Conservation (phyloP, 1,284 basidiomycete species). For the Ustilago trichophora region DNA sequence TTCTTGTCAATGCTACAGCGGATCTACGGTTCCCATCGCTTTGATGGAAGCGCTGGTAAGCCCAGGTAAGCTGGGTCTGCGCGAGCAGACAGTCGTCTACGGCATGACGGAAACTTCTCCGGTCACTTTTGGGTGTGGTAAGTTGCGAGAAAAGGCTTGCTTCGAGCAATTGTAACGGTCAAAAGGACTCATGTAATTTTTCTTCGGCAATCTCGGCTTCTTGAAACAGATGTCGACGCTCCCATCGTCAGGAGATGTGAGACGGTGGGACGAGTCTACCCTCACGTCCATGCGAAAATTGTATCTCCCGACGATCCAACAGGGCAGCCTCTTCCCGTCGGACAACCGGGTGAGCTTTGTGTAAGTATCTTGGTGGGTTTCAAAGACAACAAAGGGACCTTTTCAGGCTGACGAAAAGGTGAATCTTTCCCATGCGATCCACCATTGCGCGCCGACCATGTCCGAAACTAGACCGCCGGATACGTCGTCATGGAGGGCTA, state of each 20-base stretch:
- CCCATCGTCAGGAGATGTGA: constrained; percentile 78
- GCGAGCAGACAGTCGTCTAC: constrained; percentile 75
- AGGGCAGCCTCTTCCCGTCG: constrained; percentile 58
- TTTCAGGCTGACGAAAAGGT: constrained; percentile 1
- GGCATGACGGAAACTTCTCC: constrained; percentile 71
- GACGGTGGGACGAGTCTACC: constrained; percentile 79
- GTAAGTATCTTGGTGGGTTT: constrained; percentile 18
- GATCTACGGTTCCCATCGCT: constrained; percentile 79
- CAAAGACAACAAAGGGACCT: background rate
- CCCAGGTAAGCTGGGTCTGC: constrained; percentile 68
- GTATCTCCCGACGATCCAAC: constrained; percentile 71
- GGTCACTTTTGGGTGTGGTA: constrained; percentile 76
- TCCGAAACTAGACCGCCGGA: constrained; percentile 71
- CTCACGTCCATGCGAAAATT: constrained; percentile 80
- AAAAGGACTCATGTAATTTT: too few relatives aligned
- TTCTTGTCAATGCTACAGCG: constrained; percentile 69
- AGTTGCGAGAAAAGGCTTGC: constrained; percentile 2
- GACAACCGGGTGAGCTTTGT: constrained; percentile 76
- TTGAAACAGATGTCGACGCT: constrained; percentile 68
- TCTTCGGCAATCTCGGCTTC: background rate
- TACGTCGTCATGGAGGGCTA: constrained; percentile 84
- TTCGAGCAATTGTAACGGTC: too few relatives aligned
- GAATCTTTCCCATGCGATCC: background rate
- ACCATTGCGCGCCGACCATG: constrained; percentile 4
- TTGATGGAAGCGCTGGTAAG: constrained; percentile 72